These are phyloP conservation scores for Lichtheimia corymbifera DNA, from an alignment of 371 early-diverging fungal species.

Conservation along the genomic window DNA sequence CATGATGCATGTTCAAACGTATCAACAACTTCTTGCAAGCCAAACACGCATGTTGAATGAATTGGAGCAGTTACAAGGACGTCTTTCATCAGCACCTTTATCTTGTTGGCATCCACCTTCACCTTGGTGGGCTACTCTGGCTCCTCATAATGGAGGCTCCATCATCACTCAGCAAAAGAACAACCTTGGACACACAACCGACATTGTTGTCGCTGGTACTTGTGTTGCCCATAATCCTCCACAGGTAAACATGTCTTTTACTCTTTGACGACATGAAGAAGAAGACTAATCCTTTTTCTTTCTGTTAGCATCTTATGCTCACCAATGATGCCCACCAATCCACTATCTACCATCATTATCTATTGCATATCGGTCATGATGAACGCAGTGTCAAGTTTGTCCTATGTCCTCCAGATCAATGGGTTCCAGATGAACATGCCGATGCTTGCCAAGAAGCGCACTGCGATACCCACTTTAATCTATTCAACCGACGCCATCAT, in stretches of 20 bases:
- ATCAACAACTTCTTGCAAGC: conserved; percentile 8
- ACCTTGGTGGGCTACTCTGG: neutral
- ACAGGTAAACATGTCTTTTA: conserved; percentile 3
- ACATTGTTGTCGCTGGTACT: conserved; percentile 25
- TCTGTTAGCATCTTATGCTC: neutral
- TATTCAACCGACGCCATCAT: conserved; percentile 25
- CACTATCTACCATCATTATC: conserved; percentile 18
- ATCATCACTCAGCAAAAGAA: conserved; percentile 11
- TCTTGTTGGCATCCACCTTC: neutral
- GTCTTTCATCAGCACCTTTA: neutral
- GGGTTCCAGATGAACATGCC: conserved; percentile 19
- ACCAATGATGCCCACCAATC: neutral
- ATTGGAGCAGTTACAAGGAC: conserved; percentile 4
- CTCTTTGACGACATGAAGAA: neutral
- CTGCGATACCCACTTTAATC: conserved; percentile 18
- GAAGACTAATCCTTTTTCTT: neutral
- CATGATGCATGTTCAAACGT: conserved; percentile 10
- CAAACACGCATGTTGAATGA: conserved; percentile 19
- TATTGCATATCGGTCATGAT: conserved; percentile 17
- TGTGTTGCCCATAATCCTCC: conserved; percentile 19
- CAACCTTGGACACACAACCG: conserved; percentile 8
- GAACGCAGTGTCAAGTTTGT: conserved; percentile 18
- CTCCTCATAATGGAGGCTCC: neutral
- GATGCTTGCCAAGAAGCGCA: conserved; percentile 20
- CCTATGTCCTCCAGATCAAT: conserved; percentile 13